phyloP scores from a whole-genome alignment of 805 yeast species.

The Metschnikowia matae region DNA sequence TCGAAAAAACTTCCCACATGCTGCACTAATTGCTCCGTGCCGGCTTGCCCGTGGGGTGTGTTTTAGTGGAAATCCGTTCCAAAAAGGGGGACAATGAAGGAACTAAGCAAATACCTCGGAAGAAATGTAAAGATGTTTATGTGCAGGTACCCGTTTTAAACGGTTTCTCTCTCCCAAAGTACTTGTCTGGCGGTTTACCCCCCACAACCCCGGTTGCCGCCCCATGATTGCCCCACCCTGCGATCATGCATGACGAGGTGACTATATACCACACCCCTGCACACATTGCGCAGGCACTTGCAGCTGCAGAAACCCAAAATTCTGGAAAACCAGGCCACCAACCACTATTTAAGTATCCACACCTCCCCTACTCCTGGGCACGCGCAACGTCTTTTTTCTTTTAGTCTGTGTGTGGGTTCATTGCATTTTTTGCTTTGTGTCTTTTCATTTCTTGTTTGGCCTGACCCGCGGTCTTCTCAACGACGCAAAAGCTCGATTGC shows the following conservation, averaged over 20 bases:
- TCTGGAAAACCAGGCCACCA: slow-evolving; percentile 1
- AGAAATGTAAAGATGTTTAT: too few relatives aligned
- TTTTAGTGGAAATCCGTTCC: too few relatives aligned
- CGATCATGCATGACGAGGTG: background rate
- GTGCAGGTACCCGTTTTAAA: background rate
- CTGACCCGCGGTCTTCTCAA: background rate
- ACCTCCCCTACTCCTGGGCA: background rate
- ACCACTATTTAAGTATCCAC: background rate
- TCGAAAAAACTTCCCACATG: background rate
- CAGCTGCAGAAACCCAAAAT: slow-evolving; percentile 2
- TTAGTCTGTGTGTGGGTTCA: background rate
- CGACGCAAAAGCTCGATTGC: background rate
- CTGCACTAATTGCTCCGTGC: background rate
- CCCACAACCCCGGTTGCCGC: background rate
- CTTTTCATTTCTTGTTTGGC: background rate
- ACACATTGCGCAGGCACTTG: background rate
- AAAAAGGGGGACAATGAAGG: too few relatives aligned
- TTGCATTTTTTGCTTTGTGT: background rate
- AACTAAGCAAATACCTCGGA: too few relatives aligned
- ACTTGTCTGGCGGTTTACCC: background rate
- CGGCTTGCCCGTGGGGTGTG: slow-evolving; percentile 1
- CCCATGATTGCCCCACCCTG: slow-evolving; percentile 5
- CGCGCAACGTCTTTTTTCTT: background rate
- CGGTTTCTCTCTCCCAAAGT: background rate
- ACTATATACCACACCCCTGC: background rate